Conservation (phyloP, 1,284 basidiomycete species). For the Ceratobasidium sp. region DNA sequence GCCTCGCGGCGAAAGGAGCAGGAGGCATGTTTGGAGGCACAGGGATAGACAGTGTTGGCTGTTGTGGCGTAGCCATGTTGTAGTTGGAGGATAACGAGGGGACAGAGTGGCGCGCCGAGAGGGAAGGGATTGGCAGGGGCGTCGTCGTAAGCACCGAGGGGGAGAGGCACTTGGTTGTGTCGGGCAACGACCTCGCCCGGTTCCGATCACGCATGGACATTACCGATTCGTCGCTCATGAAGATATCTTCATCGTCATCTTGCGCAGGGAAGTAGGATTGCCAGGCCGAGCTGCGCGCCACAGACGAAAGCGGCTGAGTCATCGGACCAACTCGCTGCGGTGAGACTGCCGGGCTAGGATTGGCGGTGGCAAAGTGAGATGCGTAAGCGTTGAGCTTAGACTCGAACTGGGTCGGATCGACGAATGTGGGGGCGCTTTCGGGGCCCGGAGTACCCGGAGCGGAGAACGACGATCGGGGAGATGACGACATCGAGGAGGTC, state of each 20-base stretch:
- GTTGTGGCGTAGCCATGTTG: slow-evolving; percentile 16
- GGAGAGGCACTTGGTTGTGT: slow-evolving; percentile 39
- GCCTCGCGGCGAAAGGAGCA: slow-evolving; percentile 5
- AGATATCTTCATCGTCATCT: slow-evolving; percentile 37
- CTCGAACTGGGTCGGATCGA: slow-evolving; percentile 27
- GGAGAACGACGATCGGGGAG: slow-evolving; percentile 38
- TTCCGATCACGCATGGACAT: slow-evolving; percentile 38
- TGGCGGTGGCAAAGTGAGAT: slow-evolving; percentile 14
- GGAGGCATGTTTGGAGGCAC: slow-evolving; percentile 31
- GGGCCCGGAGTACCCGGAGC: slow-evolving; percentile 36
- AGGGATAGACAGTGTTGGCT: slow-evolving; percentile 14
- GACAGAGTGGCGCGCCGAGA: slow-evolving; percentile 34
- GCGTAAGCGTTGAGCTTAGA: slow-evolving; percentile 31
- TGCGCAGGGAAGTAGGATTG: slow-evolving; percentile 36
- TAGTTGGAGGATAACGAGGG: slow-evolving; percentile 32
- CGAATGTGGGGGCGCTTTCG: slow-evolving; percentile 22
- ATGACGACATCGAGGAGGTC: slow-evolving; percentile 35
- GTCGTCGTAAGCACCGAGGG: slow-evolving; percentile 26
- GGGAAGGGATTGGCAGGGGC: neutral
- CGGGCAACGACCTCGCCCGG: slow-evolving; percentile 22
- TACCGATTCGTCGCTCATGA: slow-evolving; percentile 38
- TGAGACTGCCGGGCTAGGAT: slow-evolving; percentile 1
- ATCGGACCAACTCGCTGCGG: slow-evolving; percentile 19
- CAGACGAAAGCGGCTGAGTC: slow-evolving; percentile 30
- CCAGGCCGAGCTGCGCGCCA: slow-evolving; percentile 33